Evolutionary conservation across 306 rosid genomes (phyloP).

Genomic region (Castanea sativa): DNA sequence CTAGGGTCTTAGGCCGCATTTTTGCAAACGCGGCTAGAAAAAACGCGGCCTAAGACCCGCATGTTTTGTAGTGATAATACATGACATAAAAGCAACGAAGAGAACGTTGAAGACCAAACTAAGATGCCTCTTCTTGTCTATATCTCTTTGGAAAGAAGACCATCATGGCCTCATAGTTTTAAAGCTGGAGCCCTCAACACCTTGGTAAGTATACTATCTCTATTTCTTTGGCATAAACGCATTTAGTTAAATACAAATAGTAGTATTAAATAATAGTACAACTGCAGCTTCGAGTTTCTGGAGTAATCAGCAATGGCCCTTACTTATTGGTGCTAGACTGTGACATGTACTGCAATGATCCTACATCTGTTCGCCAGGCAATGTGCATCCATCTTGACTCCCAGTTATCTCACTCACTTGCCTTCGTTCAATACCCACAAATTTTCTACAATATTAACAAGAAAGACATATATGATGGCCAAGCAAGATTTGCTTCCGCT

Average conservation of each 20-base stretch:
- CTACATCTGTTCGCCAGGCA: slow-evolving; percentile 64
- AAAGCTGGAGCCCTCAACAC: slow-evolving; percentile 76
- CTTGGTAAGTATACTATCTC: slow-evolving; percentile 36
- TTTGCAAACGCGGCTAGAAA: too few species aligned
- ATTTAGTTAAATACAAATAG: not conserved
- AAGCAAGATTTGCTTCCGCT: slow-evolving; percentile 37
- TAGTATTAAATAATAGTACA: not conserved
- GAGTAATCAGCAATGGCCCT: slow-evolving; percentile 54
- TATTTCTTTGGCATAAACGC: not conserved
- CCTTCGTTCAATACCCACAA: slow-evolving; percentile 57
- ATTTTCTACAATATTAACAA: slow-evolving; percentile 46
- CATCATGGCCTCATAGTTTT: slow-evolving; percentile 53
- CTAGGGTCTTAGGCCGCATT: too few species aligned
- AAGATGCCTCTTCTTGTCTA: slow-evolving; percentile 39
- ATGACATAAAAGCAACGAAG: not conserved
- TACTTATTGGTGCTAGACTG: slow-evolving; percentile 57
- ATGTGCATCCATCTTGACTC: slow-evolving; percentile 70
- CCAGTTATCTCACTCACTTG: slow-evolving; percentile 20
- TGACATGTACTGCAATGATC: slow-evolving; percentile 66
- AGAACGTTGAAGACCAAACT: not conserved
- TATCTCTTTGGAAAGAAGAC: slow-evolving; percentile 57
- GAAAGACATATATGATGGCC: slow-evolving; percentile 47
- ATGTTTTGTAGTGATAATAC: not conserved
- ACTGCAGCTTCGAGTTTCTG: slow-evolving; percentile 58
- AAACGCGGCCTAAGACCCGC: too few species aligned